A percentile compares a stretch with the other conserved stretches of the same genome.
Evolutionary conservation across 805 yeast species (phyloP).

Genomic region (Myxozyma melibiosi): DNA sequence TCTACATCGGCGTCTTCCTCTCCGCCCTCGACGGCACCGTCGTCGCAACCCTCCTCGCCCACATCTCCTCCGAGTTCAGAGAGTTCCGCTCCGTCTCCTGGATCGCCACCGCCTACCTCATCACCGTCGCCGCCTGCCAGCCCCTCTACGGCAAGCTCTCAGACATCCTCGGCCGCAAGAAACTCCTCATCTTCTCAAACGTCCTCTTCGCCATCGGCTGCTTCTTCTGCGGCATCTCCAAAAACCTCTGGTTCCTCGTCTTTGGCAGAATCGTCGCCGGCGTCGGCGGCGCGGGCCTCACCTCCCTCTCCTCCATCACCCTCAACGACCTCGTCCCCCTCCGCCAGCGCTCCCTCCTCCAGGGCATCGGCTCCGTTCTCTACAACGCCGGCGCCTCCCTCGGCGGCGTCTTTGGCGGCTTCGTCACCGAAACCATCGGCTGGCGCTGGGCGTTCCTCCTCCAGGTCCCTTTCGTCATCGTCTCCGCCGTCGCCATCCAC

Average conservation of each 20-base stretch:
- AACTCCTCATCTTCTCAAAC: conserved; percentile 49
- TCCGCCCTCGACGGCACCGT: conserved; percentile 57
- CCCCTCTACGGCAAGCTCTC: conserved; percentile 74
- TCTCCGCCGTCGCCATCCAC: conserved; percentile 72
- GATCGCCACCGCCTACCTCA: conserved; percentile 74
- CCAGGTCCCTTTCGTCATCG: conserved; percentile 47
- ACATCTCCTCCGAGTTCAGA: conserved; percentile 62
- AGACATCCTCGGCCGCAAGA: conserved; percentile 55
- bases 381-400: conserved; percentile 66
- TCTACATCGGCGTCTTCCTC: conserved; percentile 53
- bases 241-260: conserved; percentile 32
- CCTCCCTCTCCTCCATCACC: conserved; percentile 65
- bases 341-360: conserved; percentile 67
- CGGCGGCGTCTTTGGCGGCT: conserved; percentile 54
- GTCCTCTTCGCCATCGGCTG: conserved; percentile 54
- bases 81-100: conserved; percentile 58
- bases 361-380: conserved; percentile 67
- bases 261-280: conserved; percentile 65
- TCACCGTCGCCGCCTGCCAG: conserved; percentile 75
- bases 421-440: conserved; percentile 49
- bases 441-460: conserved; percentile 52
- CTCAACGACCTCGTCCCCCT: conserved; percentile 69
- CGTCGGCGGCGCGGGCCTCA: conserved; percentile 76
- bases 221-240: conserved; percentile 51
- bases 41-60: conserved; percentile 55